Percentiles rank a stretch among this genome's conserved stretches.
phyloP scores from a whole-genome alignment of 257 asterid genomes.

The Primulina huaijiensis region DNA sequence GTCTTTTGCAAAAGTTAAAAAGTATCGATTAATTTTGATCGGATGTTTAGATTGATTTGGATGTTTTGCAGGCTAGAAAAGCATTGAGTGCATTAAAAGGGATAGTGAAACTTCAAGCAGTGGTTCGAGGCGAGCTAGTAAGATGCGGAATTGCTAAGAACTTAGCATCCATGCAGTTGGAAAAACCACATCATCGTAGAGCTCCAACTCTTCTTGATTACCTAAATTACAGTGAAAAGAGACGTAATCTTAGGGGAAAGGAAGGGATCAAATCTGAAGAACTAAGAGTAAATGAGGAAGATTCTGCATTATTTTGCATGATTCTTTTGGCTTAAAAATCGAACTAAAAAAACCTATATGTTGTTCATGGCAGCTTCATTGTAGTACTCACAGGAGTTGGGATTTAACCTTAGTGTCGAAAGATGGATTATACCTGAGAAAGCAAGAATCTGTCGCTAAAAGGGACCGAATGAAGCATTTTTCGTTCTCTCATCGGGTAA shows the following conservation, averaged over 20 bases:
- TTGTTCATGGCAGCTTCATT: constrained; percentile 37
- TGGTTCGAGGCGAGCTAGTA: constrained; percentile 68
- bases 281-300: constrained; percentile 35
- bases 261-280: constrained; percentile 44
- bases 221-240: constrained; percentile 43
- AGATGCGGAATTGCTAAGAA: constrained; percentile 40
- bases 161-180: constrained; percentile 26
- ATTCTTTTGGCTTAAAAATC: neutral
- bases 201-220: constrained; percentile 42
- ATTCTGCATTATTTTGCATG: neutral
- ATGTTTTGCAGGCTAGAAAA: constrained; percentile 60
- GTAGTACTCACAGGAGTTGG: constrained; percentile 51
- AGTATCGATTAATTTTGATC: neutral
- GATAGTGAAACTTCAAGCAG: constrained; percentile 79
- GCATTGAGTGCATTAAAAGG: constrained; percentile 80
- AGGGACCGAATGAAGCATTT: constrained; percentile 74
- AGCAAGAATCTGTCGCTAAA: constrained; percentile 59
- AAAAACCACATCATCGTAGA: constrained; percentile 30
- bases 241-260: constrained; percentile 33
- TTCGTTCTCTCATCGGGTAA: constrained; percentile 75
- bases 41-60: neutral
- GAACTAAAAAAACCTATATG: neutral
- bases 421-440: constrained; percentile 50
- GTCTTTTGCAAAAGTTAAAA: neutral
- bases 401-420: constrained; percentile 48